These are phyloP conservation scores for Poteriospumella lacustris DNA, from an alignment of 108 stramenopile genomes.

Conservation along the genomic window DNA sequence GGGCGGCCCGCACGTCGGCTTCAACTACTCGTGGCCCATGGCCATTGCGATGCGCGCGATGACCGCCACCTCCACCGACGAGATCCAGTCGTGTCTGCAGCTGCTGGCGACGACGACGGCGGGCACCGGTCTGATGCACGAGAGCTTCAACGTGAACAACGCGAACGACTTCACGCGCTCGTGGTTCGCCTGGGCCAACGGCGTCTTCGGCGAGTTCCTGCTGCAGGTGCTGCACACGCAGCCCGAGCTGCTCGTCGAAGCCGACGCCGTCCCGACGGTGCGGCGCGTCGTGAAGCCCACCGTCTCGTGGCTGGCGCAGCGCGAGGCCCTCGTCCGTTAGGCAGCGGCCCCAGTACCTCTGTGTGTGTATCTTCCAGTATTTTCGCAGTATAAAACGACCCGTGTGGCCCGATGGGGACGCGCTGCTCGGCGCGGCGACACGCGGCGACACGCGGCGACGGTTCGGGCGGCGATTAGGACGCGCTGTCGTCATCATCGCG, in stretches of 20 bases:
- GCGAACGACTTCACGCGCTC: conserved; percentile 42
- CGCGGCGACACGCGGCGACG: no score
- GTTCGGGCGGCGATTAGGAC: no score
- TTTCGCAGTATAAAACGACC: no score
- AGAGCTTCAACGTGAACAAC: conserved; percentile 49
- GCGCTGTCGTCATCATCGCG: no score
- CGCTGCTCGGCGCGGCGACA: no score
- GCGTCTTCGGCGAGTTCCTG: conserved; percentile 64
- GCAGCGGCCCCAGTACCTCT: not conserved
- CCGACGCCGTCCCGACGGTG: not conserved
- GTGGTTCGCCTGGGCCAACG: conserved; percentile 69
- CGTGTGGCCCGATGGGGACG: no score
- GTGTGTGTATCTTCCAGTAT: no score
- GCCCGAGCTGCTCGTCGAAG: conserved; percentile 34
- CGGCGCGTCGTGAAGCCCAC: not conserved
- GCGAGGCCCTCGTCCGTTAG: not conserved
- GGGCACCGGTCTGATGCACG: conserved; percentile 28
- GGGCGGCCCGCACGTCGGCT: conserved; percentile 55
- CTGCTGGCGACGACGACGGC: conserved; percentile 42
- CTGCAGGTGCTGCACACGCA: conserved; percentile 44
- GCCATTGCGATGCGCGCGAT: conserved; percentile 56
- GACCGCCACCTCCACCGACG: conserved; percentile 35
- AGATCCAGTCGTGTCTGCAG: conserved; percentile 42
- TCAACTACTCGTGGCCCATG: conserved; percentile 65
- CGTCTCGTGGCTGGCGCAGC: not conserved